Evolutionary conservation across 495 filamentous ascomycete genomes (phyloP).

Genomic region (Talaromyces ruber): DNA sequence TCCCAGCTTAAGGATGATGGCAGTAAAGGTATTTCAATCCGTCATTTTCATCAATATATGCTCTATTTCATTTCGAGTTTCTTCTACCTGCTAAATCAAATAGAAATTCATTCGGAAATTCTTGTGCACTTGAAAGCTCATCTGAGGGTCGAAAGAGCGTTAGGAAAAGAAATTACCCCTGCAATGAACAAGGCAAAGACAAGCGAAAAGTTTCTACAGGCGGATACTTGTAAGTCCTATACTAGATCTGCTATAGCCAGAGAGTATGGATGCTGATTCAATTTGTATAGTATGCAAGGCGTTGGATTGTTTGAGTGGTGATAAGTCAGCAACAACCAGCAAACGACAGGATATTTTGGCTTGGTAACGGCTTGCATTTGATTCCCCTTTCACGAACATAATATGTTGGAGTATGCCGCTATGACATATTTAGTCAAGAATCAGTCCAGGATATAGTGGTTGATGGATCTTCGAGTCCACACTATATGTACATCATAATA

Average conservation of each 20-base stretch:
- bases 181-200: not conserved
- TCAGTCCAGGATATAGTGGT: not conserved
- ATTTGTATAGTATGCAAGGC: not conserved
- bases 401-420: not conserved
- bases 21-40: not conserved
- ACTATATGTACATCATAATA: too few relatives aligned
- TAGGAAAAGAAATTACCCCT: not conserved
- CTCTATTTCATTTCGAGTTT: not conserved
- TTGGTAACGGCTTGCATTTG: not conserved
- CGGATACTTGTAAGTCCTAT: conserved; percentile 3
- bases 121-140: not conserved
- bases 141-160: not conserved
- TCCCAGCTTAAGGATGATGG: not conserved
- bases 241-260: not conserved
- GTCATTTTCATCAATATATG: not conserved
- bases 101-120: not conserved
- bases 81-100: not conserved
- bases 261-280: not conserved
- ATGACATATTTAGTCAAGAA: not conserved
- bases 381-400: not conserved
- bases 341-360: not conserved
- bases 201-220: conserved; percentile 1
- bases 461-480: too few relatives aligned
- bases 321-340: too few relatives aligned
- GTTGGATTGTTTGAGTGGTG: not conserved